phyloP scores from a whole-genome alignment of 2,329 filamentous ascomycete species.

The Sordariomycetes sp. region DNA sequence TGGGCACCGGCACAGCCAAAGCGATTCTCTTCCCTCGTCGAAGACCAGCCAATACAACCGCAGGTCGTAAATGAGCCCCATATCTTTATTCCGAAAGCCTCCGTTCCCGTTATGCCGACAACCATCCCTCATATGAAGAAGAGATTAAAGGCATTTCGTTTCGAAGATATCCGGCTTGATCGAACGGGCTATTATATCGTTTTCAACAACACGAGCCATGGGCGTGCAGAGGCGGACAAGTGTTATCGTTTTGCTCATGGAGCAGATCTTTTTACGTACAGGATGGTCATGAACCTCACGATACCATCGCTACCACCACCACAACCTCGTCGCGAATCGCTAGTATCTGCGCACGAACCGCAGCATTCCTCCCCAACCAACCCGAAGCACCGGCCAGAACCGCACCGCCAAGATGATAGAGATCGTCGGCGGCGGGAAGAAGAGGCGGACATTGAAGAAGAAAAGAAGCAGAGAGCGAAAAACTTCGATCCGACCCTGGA shows the following conservation, averaged over 20 bases:
- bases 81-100: constrained; percentile 77
- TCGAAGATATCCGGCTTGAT: constrained; percentile 75
- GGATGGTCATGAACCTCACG: constrained; percentile 78
- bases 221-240: constrained; percentile 69
- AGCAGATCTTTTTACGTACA: constrained; percentile 80
- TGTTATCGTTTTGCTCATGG: constrained; percentile 73
- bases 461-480: constrained; percentile 77
- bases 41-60: constrained; percentile 54
- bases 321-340: constrained; percentile 6
- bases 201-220: constrained; percentile 70
- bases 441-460: constrained; percentile 75
- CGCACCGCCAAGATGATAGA: constrained; percentile 52
- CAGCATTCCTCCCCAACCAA: not conserved
- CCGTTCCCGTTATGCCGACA: constrained; percentile 75
- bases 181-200: constrained; percentile 81
- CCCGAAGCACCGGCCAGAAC: constrained; percentile 15
- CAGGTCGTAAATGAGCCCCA: constrained; percentile 74
- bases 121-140: constrained; percentile 88
- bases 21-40: constrained; percentile 38
- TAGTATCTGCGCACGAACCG: not conserved
- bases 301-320: constrained; percentile 15
- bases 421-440: constrained; percentile 60
- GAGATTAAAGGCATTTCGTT: constrained; percentile 70
- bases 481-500: constrained; percentile 85
- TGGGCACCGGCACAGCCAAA: constrained; percentile 13